Percentiles rank a stretch among this genome's conserved stretches.
Evolutionary conservation across 768 basidiomycete genomes (phyloP).

Genomic region (Leccinellum albellum): DNA sequence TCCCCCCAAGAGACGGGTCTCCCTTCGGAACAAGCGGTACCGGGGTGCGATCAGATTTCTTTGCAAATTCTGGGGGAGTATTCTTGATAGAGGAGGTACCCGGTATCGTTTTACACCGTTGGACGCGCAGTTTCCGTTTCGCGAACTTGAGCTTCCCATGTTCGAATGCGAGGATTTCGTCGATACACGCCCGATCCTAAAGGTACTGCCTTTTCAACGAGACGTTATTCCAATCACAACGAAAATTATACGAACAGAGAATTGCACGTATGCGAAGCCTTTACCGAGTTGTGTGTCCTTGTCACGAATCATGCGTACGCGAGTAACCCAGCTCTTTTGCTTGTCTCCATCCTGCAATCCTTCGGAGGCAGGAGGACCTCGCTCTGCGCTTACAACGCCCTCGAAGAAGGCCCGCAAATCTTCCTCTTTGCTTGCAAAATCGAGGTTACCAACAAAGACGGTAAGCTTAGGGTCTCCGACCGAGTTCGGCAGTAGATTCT

Average conservation of each 20-base stretch:
- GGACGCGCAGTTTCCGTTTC: constrained; percentile 87
- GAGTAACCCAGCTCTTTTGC: constrained; percentile 62
- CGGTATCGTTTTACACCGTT: constrained; percentile 79
- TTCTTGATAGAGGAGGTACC: constrained; percentile 30
- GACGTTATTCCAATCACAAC: not conserved
- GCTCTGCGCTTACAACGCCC: constrained; percentile 63
- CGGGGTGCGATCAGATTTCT: constrained; percentile 1
- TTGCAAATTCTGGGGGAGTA: constrained; percentile 2
- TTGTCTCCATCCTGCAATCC: constrained; percentile 33
- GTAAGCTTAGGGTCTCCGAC: constrained; percentile 71
- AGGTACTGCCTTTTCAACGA: not conserved
- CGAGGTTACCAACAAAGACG: constrained; percentile 89
- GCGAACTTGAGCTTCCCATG: constrained; percentile 80
- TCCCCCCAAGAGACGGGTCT: constrained; percentile 76
- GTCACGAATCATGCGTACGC: constrained; percentile 87
- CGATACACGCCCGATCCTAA: constrained; percentile 88
- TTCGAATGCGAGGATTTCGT: constrained; percentile 85
- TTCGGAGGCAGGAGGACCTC: constrained; percentile 49
- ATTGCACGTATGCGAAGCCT: constrained; percentile 92
- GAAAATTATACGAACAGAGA: constrained; percentile 47
- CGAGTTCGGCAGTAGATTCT: constrained; percentile 21
- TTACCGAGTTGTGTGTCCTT: constrained; percentile 91
- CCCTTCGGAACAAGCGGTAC: constrained; percentile 56
- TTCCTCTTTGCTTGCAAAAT: constrained; percentile 89
- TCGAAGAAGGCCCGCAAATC: constrained; percentile 88